These are phyloP conservation scores for Colletotrichum cordylinicola DNA, from an alignment of 2,329 filamentous ascomycete species.

Conservation along the genomic window DNA sequence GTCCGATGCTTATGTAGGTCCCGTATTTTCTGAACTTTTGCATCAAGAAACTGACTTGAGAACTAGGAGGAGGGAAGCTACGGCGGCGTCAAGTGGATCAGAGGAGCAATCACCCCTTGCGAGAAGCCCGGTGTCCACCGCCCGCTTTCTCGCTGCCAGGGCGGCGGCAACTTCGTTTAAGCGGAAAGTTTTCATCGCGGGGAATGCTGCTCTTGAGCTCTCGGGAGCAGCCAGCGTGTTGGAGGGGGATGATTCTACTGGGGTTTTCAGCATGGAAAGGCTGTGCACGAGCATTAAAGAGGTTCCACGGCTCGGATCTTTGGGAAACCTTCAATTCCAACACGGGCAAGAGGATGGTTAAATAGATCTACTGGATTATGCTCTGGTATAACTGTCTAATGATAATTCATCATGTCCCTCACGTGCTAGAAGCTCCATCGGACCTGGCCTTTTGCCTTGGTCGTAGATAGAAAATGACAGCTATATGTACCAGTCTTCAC, in stretches of 20 bases:
- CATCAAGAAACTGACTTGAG: background rate
- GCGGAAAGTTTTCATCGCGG: background rate
- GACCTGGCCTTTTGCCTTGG: background rate
- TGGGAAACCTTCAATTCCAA: background rate
- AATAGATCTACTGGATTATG: background rate
- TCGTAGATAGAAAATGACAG: background rate
- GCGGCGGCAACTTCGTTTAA: background rate
- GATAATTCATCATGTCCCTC: background rate
- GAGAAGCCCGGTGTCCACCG: background rate
- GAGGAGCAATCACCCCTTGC: background rate
- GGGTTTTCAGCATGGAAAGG: background rate
- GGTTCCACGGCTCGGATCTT: background rate
- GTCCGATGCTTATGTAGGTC: background rate
- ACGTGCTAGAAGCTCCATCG: background rate
- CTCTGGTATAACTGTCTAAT: background rate
- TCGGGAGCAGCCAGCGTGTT: background rate
- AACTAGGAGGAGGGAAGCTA: slow-evolving; percentile 1
- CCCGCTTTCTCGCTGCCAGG: background rate
- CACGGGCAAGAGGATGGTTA: background rate
- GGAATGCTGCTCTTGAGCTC: background rate
- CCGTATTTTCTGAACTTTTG: background rate
- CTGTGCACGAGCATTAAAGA: background rate
- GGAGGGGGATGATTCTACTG: background rate
- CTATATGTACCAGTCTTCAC: background rate
- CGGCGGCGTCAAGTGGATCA: slow-evolving; percentile 4